A percentile compares a stretch with the other conserved stretches of the same genome.
These are phyloP conservation scores for Erythrophleum ivorense DNA, from an alignment of 331 rosid genomes.

Conservation along the genomic window DNA sequence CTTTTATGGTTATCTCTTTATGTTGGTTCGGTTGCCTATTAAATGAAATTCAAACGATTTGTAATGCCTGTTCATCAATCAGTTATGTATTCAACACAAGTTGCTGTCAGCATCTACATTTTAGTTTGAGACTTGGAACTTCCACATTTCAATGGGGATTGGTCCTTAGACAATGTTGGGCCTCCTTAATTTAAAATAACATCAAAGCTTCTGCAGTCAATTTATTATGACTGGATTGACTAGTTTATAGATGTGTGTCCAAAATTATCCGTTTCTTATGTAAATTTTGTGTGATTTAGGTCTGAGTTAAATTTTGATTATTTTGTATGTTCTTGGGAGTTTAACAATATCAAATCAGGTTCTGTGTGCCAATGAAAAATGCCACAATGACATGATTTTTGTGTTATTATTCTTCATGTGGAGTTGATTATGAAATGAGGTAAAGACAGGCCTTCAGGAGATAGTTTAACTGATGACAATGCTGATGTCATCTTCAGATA, in stretches of 20 bases:
- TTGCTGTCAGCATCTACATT: background rate
- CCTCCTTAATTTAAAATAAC: background rate
- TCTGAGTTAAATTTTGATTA: background rate
- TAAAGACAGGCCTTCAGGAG: background rate
- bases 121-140: background rate
- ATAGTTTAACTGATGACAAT: slow-evolving; percentile 4
- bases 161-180: slow-evolving; percentile 6
- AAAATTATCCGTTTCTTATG: background rate
- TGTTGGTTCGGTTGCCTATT: background rate
- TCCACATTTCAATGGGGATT: background rate
- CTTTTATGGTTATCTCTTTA: background rate
- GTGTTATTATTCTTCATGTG: background rate
- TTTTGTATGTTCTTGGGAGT: background rate
- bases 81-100: slow-evolving; percentile 16
- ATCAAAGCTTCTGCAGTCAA: background rate
- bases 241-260: background rate
- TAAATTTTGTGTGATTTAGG: background rate
- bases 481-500: background rate
- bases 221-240: background rate
- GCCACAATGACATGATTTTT: background rate
- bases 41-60: slow-evolving; percentile 17
- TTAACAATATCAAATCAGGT: background rate
- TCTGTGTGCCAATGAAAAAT: background rate
- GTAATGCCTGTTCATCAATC: slow-evolving; percentile 21
- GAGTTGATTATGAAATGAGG: background rate